Evolutionary conservation across 768 basidiomycete genomes (phyloP).

Genomic region (Mrakia hoshinonis): DNA sequence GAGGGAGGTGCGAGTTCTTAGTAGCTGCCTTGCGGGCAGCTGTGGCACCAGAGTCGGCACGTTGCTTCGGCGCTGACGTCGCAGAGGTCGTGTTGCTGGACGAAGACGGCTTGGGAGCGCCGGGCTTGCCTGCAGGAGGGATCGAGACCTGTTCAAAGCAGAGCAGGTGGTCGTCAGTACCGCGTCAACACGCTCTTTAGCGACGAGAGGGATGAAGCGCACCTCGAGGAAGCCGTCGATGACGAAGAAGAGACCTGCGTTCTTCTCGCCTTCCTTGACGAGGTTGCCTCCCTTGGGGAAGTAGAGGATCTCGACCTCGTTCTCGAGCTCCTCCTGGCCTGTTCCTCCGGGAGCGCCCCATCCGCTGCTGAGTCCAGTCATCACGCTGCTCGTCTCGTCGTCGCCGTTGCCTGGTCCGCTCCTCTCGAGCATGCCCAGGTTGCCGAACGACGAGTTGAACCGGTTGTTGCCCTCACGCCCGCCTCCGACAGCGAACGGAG

Average conservation of each 20-base stretch:
- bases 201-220: slow-evolving; percentile 8
- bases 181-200: slow-evolving; percentile 19
- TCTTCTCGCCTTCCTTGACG: slow-evolving; percentile 79
- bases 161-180: not conserved
- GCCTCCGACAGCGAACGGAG: slow-evolving; percentile 31
- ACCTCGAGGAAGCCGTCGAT: slow-evolving; percentile 96
- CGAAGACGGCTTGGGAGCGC: not conserved
- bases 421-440: slow-evolving; percentile 35
- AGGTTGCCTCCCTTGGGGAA: slow-evolving; percentile 78
- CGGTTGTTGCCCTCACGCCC: not conserved
- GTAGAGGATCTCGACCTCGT: slow-evolving; percentile 91
- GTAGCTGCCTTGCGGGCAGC: slow-evolving; percentile 10
- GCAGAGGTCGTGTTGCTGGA: not conserved
- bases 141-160: slow-evolving; percentile 15
- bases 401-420: slow-evolving; percentile 31
- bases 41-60: not conserved
- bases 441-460: slow-evolving; percentile 38
- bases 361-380: slow-evolving; percentile 51
- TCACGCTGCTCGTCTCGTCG: slow-evolving; percentile 45
- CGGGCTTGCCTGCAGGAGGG: slow-evolving; percentile 6
- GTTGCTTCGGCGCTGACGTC: not conserved
- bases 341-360: slow-evolving; percentile 41
- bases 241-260: slow-evolving; percentile 83
- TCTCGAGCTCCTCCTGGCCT: slow-evolving; percentile 71
- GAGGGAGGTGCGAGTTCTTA: not conserved